phyloP scores from a whole-genome alignment of 768 basidiomycete genomes.

The Suillus weaverae region DNA sequence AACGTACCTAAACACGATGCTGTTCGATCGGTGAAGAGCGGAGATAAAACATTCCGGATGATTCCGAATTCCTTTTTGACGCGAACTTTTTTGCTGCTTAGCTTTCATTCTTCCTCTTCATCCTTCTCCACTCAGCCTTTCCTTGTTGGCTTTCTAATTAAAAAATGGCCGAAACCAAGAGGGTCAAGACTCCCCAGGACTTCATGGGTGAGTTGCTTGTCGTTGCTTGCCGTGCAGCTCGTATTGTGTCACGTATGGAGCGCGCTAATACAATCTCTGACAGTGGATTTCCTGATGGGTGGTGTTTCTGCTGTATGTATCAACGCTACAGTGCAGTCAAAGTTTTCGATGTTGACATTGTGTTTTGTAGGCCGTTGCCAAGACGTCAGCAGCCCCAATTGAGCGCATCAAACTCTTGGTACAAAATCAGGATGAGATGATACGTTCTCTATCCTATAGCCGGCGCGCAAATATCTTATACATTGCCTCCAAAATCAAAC shows the following conservation, averaged over 20 bases:
- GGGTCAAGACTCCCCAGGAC: slow-evolving; percentile 87
- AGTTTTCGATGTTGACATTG: slow-evolving; percentile 19
- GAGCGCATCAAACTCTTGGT: slow-evolving; percentile 99
- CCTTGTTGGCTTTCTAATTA: slow-evolving; percentile 35
- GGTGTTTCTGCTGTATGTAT: slow-evolving; percentile 84
- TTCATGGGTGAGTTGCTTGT: slow-evolving; percentile 63
- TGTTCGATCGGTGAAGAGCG: slow-evolving; percentile 27
- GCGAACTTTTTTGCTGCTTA: slow-evolving; percentile 48
- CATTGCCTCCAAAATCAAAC: slow-evolving; percentile 76
- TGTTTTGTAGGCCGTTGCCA: slow-evolving; percentile 82
- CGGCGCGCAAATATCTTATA: neutral
- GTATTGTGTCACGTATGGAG: slow-evolving; percentile 15
- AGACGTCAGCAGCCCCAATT: slow-evolving; percentile 98
- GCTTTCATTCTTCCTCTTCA: slow-evolving; percentile 44
- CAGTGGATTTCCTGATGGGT: slow-evolving; percentile 95
- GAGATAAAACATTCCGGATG: slow-evolving; percentile 32
- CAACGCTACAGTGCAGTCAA: neutral
- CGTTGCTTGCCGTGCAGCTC: neutral
- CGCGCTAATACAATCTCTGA: slow-evolving; percentile 34
- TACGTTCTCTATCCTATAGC: slow-evolving; percentile 28
- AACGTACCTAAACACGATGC: slow-evolving; percentile 1
- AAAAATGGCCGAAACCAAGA: slow-evolving; percentile 83
- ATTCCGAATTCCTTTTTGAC: slow-evolving; percentile 36
- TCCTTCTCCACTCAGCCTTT: slow-evolving; percentile 53
- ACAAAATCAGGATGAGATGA: slow-evolving; percentile 99